These are phyloP conservation scores for Pleurotus platypus DNA, from an alignment of 768 basidiomycete species.

Conservation along the genomic window DNA sequence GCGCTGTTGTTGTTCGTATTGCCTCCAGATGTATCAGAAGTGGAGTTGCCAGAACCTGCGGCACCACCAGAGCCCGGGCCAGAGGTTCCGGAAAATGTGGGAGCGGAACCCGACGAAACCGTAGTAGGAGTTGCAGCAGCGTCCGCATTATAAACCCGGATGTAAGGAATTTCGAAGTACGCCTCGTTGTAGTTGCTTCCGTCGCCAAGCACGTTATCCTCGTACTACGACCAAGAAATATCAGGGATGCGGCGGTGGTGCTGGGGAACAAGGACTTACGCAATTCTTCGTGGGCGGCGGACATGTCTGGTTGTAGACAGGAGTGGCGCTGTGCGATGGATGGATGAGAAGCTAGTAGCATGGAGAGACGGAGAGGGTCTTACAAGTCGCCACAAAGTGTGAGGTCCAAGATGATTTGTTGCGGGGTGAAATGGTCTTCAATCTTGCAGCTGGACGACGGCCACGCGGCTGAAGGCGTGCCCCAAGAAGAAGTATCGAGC, in stretches of 20 bases:
- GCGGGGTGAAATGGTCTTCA: slow-evolving; percentile 37
- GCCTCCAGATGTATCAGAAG: neutral
- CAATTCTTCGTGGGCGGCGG: slow-evolving; percentile 3
- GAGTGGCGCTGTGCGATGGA: neutral
- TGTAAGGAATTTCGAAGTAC: slow-evolving; percentile 57
- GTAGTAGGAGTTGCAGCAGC: neutral
- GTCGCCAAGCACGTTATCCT: slow-evolving; percentile 46
- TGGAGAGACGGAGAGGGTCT: slow-evolving; percentile 18
- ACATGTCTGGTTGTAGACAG: slow-evolving; percentile 1
- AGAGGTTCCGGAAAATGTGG: neutral
- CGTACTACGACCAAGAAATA: slow-evolving; percentile 28
- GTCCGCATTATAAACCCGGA: slow-evolving; percentile 26
- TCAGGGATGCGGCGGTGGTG: neutral
- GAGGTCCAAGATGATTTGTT: slow-evolving; percentile 49
- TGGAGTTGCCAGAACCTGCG: neutral
- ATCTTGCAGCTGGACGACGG: slow-evolving; percentile 37
- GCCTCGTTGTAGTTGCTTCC: slow-evolving; percentile 45
- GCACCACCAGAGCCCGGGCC: neutral
- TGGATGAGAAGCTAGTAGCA: neutral
- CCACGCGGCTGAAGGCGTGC: slow-evolving; percentile 36
- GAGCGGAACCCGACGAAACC: neutral
- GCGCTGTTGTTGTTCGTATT: neutral
- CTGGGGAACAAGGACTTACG: neutral
- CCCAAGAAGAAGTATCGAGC: slow-evolving; percentile 39
- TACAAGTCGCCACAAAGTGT: slow-evolving; percentile 49